A percentile compares a stretch with the other conserved stretches of the same genome.
These are phyloP conservation scores for Parietichytrium sp. DNA, from an alignment of 108 stramenopile genomes.

Conservation along the genomic window DNA sequence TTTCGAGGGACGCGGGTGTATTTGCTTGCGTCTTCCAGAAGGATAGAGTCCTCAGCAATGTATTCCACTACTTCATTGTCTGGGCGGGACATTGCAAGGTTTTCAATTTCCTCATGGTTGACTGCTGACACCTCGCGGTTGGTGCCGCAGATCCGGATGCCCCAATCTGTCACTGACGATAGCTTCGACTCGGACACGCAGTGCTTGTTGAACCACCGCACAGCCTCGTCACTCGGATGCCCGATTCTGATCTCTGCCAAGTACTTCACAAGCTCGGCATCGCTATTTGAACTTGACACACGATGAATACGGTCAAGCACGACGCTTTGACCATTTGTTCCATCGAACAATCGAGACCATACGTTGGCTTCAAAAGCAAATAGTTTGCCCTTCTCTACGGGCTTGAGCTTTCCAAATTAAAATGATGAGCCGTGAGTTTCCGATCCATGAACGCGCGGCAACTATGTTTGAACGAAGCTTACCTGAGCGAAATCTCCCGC, in stretches of 20 bases:
- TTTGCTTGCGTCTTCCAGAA: background rate
- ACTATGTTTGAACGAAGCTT: no score
- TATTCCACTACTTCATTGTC: background rate
- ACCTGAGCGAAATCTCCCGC: slow-evolving; percentile 1
- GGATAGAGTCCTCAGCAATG: background rate
- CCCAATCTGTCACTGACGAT: background rate
- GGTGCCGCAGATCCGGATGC: background rate
- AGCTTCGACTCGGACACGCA: background rate
- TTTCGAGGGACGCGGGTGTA: background rate
- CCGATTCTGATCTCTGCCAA: background rate
- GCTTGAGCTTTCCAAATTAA: no score
- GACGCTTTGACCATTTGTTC: background rate
- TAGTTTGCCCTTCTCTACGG: background rate
- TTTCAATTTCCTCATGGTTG: background rate
- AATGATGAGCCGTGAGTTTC: no score
- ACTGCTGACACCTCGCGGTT: background rate
- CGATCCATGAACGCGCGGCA: no score
- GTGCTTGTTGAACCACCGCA: background rate
- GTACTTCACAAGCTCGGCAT: background rate
- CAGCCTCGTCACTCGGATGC: background rate
- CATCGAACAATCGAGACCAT: background rate
- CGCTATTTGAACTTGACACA: background rate
- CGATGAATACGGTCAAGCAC: background rate
- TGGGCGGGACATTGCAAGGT: background rate
- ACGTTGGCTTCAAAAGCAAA: background rate